Evolutionary conservation across 305 asterid genomes (phyloP), one percentile per base, ranked within the genome.

Genomic region (Solanum hybrid): DNA sequence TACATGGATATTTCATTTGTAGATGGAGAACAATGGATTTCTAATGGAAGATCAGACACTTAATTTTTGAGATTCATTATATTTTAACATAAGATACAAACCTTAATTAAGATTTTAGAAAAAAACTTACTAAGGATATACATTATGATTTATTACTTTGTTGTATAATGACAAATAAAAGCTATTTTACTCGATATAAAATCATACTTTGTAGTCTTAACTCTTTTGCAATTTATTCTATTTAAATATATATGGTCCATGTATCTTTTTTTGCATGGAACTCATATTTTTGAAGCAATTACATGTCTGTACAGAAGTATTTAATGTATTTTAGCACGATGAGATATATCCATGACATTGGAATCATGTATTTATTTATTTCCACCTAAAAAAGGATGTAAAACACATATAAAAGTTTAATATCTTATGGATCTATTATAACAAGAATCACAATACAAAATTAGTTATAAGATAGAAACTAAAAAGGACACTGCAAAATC

Each of bases 21-120:
- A 22, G 95, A 97, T 90, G 98, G 98, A 41, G 86, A 95, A 83
- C 92, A 95, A 1, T 96, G 98, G 99, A 94, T 96, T 90, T 65
- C 89, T 90, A 89, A 26, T 65, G 39, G 88, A 85, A 33, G 45
- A 84, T 45, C 77, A 85, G 77, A 20, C 17, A 57, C 75, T 51
- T 84, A 31, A 79, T 3, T 79, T 29, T 29, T 17, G 1, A 3
- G 75, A 83, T 41, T 26, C 7, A 27, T 11, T 15, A 36, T 34
- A 39, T 39, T 39, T 39, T 39, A 79, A 79, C 29, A 78, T 10
- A 34, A 57, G 15, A 79, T 14, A 34, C 83, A 78, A 78, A 78
- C 2, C 45, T 7, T 78, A 33, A 20, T 4, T 20, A 33, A 20
- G 17, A 75, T 14, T 29, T 14, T 75, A 29, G 80, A 61, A 10